phyloP scores from a whole-genome alignment of 1,284 basidiomycete genomes.

The Apiotrichum montevideense region DNA sequence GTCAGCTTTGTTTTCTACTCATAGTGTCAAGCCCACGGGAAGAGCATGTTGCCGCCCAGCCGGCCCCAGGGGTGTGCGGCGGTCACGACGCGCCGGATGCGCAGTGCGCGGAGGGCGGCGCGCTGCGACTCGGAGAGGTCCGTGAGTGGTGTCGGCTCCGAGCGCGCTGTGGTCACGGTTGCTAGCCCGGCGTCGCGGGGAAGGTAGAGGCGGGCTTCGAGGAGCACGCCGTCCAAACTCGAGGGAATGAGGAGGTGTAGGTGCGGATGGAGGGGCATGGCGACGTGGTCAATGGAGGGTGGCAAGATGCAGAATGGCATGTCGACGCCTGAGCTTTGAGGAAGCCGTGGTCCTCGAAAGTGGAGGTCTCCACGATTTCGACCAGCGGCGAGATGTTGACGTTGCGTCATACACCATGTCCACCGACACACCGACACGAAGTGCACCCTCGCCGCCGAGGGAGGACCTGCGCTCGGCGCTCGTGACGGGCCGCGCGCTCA shows the following conservation, averaged over 20 bases:
- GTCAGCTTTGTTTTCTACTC: constrained; percentile 8
- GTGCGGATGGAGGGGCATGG: constrained; percentile 25
- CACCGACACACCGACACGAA: neutral
- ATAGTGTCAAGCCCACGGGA: constrained; percentile 22
- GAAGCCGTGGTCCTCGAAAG: neutral
- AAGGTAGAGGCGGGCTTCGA: constrained; percentile 37
- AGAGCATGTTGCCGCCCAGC: constrained; percentile 39
- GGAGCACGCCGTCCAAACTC: constrained; percentile 14
- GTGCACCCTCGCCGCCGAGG: neutral
- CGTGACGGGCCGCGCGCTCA: constrained; percentile 59
- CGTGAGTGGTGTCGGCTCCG: neutral
- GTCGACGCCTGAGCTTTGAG: no score
- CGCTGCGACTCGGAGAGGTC: neutral
- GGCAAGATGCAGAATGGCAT: no score
- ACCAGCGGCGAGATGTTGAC: neutral
- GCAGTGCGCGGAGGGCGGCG: neutral
- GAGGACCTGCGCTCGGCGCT: neutral
- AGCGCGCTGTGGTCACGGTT: neutral
- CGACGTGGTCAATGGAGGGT: neutral
- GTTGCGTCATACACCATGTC: neutral
- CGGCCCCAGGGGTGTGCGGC: constrained; percentile 39
- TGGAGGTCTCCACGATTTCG: neutral
- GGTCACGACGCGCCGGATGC: constrained; percentile 24
- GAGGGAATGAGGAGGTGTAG: constrained; percentile 34
- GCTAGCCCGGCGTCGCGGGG: constrained; percentile 3